These are phyloP conservation scores for Candida dubliniensis DNA, from an alignment of 1,139 yeast species.

Conservation along the genomic window DNA sequence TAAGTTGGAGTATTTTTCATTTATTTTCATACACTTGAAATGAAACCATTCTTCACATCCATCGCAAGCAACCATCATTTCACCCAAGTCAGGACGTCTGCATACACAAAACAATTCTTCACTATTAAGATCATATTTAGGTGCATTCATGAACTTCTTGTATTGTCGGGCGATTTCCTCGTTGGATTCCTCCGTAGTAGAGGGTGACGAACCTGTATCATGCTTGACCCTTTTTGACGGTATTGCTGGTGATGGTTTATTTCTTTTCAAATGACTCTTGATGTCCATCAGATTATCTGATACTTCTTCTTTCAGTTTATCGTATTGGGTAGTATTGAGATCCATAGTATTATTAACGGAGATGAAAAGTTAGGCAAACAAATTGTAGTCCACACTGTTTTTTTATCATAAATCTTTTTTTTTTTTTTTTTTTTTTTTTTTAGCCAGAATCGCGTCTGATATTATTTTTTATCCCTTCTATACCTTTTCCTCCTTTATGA, in stretches of 20 bases:
- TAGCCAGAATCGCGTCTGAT: neutral
- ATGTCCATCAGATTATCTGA: neutral
- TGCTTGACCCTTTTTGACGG: conserved; percentile 2
- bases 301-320: neutral
- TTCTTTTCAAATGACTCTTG: neutral
- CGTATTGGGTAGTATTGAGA: neutral
- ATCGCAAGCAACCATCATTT: conserved; percentile 89
- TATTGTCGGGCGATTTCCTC: conserved; percentile 49
- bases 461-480: too few species aligned
- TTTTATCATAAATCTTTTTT: neutral
- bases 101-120: conserved; percentile 80
- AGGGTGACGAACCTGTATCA: neutral
- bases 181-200: conserved; percentile 22
- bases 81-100: conserved; percentile 70
- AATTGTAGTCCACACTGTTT: too few species aligned
- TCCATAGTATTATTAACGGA: neutral
- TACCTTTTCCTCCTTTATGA: neutral
- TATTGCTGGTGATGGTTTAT: neutral
- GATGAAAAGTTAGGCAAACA: too few species aligned
- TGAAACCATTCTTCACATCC: conserved; percentile 97
- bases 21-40: conserved; percentile 70
- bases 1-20: conserved; percentile 52
- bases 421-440: conserved; percentile 1
- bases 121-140: conserved; percentile 47
- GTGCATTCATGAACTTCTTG: conserved; percentile 41